Evolutionary conservation across 495 filamentous ascomycete genomes (phyloP).

Genomic region (Trichoderma orchidacearum): DNA sequence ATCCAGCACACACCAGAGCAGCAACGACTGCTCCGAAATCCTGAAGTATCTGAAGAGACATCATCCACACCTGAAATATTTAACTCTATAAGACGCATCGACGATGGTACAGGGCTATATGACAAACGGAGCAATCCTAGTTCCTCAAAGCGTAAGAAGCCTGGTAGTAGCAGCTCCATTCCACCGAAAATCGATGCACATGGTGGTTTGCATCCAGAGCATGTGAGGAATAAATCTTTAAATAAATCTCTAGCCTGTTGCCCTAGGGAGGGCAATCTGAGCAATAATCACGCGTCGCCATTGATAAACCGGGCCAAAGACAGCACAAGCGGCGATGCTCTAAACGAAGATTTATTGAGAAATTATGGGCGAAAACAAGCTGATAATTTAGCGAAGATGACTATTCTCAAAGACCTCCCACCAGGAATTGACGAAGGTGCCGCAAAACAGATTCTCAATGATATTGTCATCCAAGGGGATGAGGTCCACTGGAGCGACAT

Average conservation of each 20-base stretch:
- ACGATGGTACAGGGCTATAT: background rate
- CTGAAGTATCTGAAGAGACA: constrained; percentile 4
- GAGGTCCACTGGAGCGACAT: constrained; percentile 94
- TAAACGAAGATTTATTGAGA: too few relatives aligned
- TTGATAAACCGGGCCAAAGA: too few relatives aligned
- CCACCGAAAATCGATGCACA: background rate
- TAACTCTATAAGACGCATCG: background rate
- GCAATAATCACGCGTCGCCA: too few relatives aligned
- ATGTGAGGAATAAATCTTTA: too few relatives aligned
- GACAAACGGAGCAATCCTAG: background rate
- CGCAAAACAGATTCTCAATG: constrained; percentile 85
- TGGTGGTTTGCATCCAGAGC: background rate
- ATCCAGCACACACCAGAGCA: background rate
- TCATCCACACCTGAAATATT: constrained; percentile 4
- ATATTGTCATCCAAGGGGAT: constrained; percentile 90
- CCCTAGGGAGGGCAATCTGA: too few relatives aligned
- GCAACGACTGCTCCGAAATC: constrained; percentile 4
- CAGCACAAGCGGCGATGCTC: too few relatives aligned
- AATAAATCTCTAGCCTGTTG: too few relatives aligned
- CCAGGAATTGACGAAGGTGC: constrained; percentile 68
- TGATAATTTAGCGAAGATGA: constrained; percentile 24
- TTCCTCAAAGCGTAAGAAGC: background rate
- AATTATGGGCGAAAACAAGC: background rate
- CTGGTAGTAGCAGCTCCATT: background rate
- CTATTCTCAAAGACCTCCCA: constrained; percentile 62